These are phyloP conservation scores for Psilocybe cubensis DNA, from an alignment of 768 basidiomycete species.

Conservation along the genomic window DNA sequence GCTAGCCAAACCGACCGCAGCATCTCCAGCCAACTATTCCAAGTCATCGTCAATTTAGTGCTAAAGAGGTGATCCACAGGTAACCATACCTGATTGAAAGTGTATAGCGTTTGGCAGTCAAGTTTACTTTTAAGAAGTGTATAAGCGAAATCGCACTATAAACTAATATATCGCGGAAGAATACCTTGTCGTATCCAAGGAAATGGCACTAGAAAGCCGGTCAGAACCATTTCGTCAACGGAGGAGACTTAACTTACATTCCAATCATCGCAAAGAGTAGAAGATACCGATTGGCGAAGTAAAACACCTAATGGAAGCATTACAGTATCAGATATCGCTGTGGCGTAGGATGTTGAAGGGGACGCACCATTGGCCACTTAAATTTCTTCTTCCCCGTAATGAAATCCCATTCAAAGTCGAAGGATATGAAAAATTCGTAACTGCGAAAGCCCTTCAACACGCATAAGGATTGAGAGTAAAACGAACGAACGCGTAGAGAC, in stretches of 20 bases:
- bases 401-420: slow-evolving; percentile 67
- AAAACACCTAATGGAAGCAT: slow-evolving; percentile 50
- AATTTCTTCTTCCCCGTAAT: slow-evolving; percentile 59
- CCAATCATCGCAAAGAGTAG: slow-evolving; percentile 69
- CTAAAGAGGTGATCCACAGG: background rate
- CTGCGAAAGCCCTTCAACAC: slow-evolving; percentile 27
- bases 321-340: background rate
- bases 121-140: slow-evolving; percentile 37
- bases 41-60: background rate
- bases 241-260: slow-evolving; percentile 49
- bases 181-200: slow-evolving; percentile 51
- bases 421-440: slow-evolving; percentile 66
- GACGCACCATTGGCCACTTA: slow-evolving; percentile 67
- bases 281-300: slow-evolving; percentile 69
- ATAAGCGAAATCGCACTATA: background rate
- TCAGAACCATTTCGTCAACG: slow-evolving; percentile 10
- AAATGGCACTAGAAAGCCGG: slow-evolving; percentile 41
- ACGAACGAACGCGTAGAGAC: slow-evolving; percentile 52
- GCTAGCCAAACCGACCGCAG: slow-evolving; percentile 60
- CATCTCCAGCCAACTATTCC: slow-evolving; percentile 35
- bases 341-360: background rate
- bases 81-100: slow-evolving; percentile 56
- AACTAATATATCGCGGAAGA: background rate
- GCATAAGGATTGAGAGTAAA: background rate
- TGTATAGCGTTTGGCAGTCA: slow-evolving; percentile 65